Evolutionary conservation across 305 asterid genomes (phyloP).

Genomic region (Plantago rigida): DNA sequence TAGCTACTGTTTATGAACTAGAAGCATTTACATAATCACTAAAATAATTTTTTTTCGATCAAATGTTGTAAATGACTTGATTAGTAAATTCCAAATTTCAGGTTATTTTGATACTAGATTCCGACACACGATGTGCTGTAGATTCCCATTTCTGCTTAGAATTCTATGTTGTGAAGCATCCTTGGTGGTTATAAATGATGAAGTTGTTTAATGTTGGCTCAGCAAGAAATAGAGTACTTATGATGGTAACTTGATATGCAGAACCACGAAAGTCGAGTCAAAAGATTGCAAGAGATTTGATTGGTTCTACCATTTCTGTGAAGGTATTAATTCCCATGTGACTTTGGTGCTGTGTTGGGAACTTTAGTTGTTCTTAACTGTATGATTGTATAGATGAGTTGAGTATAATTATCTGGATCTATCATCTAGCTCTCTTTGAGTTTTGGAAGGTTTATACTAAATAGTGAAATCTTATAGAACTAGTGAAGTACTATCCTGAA

Average conservation of each 20-base stretch:
- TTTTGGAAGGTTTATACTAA: too few relatives aligned
- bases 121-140: too few relatives aligned
- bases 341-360: constrained; percentile 1
- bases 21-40: too few relatives aligned
- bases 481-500: too few relatives aligned
- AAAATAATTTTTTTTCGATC: too few relatives aligned
- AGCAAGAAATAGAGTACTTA: constrained; percentile 14
- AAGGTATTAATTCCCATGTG: constrained; percentile 45
- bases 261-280: constrained; percentile 65
- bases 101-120: too few relatives aligned
- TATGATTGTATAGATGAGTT: neutral
- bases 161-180: neutral
- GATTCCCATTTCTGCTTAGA: neutral
- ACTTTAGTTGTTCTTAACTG: constrained; percentile 1
- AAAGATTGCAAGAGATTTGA: constrained; percentile 69
- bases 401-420: constrained; percentile 8
- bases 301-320: constrained; percentile 58
- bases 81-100: too few relatives aligned
- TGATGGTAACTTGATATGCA: constrained; percentile 31
- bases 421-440: neutral
- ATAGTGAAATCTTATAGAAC: too few relatives aligned
- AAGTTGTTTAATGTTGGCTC: constrained; percentile 7
- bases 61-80: too few relatives aligned
- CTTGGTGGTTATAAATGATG: constrained; percentile 7
- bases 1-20: too few relatives aligned